Evolutionary conservation across 352 stramenopile species (phyloP).

Genomic region (Globisporangium megalacanthum): DNA sequence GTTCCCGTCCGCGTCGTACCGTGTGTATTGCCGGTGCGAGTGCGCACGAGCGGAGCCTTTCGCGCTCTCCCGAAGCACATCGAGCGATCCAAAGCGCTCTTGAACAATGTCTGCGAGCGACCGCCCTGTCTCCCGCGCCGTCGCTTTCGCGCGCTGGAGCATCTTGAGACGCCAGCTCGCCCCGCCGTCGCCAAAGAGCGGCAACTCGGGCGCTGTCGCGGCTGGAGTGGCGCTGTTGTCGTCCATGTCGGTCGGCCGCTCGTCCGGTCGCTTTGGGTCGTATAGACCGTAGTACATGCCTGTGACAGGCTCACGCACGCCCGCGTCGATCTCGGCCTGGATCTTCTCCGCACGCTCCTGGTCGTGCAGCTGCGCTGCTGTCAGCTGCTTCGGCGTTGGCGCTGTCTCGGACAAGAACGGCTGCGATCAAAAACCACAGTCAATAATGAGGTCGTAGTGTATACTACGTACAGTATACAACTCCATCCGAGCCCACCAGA

Average conservation of each 20-base stretch:
- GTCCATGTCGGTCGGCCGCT: conserved; percentile 13
- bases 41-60: conserved; percentile 38
- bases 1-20: conserved; percentile 21
- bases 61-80: conserved; percentile 43
- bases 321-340: conserved; percentile 71
- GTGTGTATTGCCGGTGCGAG: conserved; percentile 71
- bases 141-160: conserved; percentile 65
- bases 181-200: conserved; percentile 61
- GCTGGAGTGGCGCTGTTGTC: neutral
- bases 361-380: conserved; percentile 24
- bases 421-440: conserved; percentile 9
- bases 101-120: conserved; percentile 55
- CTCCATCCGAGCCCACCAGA: neutral
- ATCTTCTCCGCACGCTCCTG: conserved; percentile 52
- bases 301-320: conserved; percentile 68
- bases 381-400: conserved; percentile 29
- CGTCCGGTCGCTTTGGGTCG: conserved; percentile 71
- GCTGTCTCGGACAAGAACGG: conserved; percentile 37
- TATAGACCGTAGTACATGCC: conserved; percentile 78
- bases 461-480: too few relatives aligned
- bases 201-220: conserved; percentile 12
- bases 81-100: conserved; percentile 54
- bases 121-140: conserved; percentile 43
- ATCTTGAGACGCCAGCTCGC: conserved; percentile 83
- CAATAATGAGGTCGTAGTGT: neutral